Evolutionary conservation across 2,329 filamentous ascomycete genomes (phyloP).

Genomic region (Diplodia sapinea): DNA sequence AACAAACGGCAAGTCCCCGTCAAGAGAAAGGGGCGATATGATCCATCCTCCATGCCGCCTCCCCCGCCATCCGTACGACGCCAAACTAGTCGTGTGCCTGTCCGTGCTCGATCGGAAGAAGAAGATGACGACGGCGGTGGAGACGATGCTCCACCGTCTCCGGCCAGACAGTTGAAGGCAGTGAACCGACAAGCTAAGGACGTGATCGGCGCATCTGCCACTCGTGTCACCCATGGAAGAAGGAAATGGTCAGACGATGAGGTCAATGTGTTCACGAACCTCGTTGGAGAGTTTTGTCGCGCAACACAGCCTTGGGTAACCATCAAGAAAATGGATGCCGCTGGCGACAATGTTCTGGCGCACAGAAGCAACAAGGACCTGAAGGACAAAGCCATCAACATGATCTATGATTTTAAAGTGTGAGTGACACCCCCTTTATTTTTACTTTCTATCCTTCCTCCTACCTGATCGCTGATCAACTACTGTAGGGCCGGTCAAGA

Average conservation of each 20-base stretch:
- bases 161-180: neutral
- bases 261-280: neutral
- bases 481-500: neutral
- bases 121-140: neutral
- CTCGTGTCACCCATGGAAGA: slow-evolving; percentile 27
- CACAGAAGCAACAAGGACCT: slow-evolving; percentile 59
- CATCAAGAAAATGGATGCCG: slow-evolving; percentile 19
- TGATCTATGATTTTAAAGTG: slow-evolving; percentile 50
- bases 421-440: slow-evolving; percentile 36
- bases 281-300: neutral
- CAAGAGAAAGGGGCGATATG: slow-evolving; percentile 32
- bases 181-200: slow-evolving; percentile 17
- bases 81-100: neutral
- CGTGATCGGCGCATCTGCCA: neutral
- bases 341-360: slow-evolving; percentile 34
- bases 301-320: neutral
- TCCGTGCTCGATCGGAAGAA: neutral
- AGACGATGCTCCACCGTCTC: neutral
- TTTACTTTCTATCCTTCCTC: neutral
- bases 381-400: slow-evolving; percentile 52
- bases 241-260: slow-evolving; percentile 27
- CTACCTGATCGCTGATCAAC: neutral
- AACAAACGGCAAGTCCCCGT: slow-evolving; percentile 42
- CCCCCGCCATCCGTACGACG: neutral
- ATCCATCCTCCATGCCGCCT: neutral